A percentile compares a stretch with the other conserved stretches of the same genome.
Evolutionary conservation across 1,284 basidiomycete genomes (phyloP).

Genomic region (Malassezia cuniculi): DNA sequence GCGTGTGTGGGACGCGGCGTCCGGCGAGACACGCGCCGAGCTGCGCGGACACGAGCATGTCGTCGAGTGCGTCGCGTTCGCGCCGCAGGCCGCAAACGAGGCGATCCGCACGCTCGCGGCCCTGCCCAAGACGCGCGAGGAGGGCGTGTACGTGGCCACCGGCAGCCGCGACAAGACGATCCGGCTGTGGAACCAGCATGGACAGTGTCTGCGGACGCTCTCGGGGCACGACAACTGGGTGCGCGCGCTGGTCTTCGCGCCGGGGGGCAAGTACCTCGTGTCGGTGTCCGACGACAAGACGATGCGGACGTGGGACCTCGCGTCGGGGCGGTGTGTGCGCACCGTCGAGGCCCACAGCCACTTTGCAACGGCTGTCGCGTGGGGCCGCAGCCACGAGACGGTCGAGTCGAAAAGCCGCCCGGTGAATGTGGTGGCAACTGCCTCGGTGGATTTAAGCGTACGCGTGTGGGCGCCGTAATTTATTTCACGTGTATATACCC

Average conservation of each 20-base stretch:
- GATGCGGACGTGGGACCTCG: conserved; percentile 73
- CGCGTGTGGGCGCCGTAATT: conserved; percentile 37
- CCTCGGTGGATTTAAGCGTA: conserved; percentile 31
- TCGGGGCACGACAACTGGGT: conserved; percentile 41
- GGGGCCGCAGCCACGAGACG: conserved; percentile 32
- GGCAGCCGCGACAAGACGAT: conserved; percentile 78
- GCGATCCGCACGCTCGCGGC: conserved; percentile 66
- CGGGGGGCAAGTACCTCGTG: conserved; percentile 62
- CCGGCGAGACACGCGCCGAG: conserved; percentile 66
- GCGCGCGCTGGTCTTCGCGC: conserved; percentile 29
- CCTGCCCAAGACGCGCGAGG: conserved; percentile 46
- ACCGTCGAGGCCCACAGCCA: conserved; percentile 73
- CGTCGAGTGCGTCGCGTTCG: conserved; percentile 69
- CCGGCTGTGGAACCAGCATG: conserved; percentile 69
- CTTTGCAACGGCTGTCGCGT: conserved; percentile 53
- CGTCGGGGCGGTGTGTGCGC: conserved; percentile 65
- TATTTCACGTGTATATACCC: background rate
- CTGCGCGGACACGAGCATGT: conserved; percentile 77
- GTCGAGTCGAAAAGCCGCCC: conserved; percentile 19
- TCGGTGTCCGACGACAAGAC: conserved; percentile 84
- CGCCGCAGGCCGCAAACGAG: conserved; percentile 60
- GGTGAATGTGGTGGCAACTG: conserved; percentile 41
- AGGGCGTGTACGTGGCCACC: conserved; percentile 59
- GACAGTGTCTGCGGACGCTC: conserved; percentile 59
- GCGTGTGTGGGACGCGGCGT: conserved; percentile 63